These are phyloP conservation scores for Oryza rufipogon DNA, from an alignment of 176 grass and related monocot species.

Conservation along the genomic window DNA sequence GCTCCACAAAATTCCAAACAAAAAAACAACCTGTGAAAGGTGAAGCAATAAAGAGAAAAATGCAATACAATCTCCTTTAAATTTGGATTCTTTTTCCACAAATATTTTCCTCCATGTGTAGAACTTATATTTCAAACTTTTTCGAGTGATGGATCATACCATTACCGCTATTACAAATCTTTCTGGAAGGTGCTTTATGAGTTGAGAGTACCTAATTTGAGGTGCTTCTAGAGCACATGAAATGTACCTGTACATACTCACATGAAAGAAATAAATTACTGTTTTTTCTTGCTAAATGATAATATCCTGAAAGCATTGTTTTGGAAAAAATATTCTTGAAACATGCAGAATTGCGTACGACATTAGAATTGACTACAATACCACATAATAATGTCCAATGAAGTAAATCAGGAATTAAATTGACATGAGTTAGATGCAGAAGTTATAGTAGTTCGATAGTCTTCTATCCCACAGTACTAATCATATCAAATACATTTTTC, in stretches of 20 bases:
- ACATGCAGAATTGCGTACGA: neutral
- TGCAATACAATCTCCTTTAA: neutral
- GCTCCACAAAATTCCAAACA: neutral
- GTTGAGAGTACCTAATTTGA: neutral
- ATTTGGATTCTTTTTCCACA: neutral
- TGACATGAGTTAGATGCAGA: constrained; percentile 9
- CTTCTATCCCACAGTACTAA: neutral
- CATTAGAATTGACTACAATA: constrained; percentile 15
- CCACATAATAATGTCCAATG: constrained; percentile 5
- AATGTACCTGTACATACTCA: neutral
- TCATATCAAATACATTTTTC: constrained; percentile 21
- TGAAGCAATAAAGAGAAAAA: neutral
- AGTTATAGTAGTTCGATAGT: neutral
- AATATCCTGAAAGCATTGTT: constrained; percentile 16
- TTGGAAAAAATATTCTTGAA: constrained; percentile 11
- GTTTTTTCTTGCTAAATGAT: neutral
- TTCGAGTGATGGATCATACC: neutral
- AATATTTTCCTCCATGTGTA: neutral
- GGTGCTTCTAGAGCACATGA: neutral
- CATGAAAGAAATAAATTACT: constrained; percentile 21
- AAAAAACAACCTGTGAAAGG: neutral
- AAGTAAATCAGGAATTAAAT: constrained; percentile 20
- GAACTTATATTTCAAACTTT: neutral
- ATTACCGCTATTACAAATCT: neutral
- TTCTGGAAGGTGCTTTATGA: neutral